Conservation (phyloP, 257 asterid genomes). For the Henckelia pumila region DNA sequence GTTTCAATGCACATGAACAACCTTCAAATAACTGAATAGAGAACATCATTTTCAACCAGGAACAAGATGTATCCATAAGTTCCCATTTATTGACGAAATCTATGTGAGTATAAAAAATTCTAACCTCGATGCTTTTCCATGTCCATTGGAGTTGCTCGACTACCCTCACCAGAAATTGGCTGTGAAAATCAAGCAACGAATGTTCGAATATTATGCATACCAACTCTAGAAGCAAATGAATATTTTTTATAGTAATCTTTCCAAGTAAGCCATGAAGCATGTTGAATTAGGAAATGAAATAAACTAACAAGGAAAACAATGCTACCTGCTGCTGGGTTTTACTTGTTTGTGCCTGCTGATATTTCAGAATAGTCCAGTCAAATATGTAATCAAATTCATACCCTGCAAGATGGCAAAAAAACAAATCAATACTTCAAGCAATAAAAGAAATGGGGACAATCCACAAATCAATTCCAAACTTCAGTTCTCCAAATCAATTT, state of each 20-base stretch:
- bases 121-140: constrained; percentile 70
- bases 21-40: constrained; percentile 2
- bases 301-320: constrained; percentile 22
- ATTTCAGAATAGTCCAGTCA: constrained; percentile 97
- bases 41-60: not conserved
- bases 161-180: constrained; percentile 80
- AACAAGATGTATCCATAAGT: not conserved
- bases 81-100: not conserved
- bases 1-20: too few relatives aligned
- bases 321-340: constrained; percentile 78
- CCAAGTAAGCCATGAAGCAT: constrained; percentile 6
- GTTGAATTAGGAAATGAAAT: constrained; percentile 21
- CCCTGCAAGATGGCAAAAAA: constrained; percentile 47
- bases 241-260: not conserved
- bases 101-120: constrained; percentile 9
- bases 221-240: constrained; percentile 3
- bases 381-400: constrained; percentile 85
- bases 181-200: constrained; percentile 35
- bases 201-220: not conserved
- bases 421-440: constrained; percentile 19
- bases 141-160: constrained; percentile 62
- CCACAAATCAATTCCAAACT: not conserved
- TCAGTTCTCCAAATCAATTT: constrained; percentile 14
- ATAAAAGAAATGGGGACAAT: constrained; percentile 4
- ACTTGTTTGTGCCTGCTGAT: constrained; percentile 85